Percentiles rank a stretch among this genome's conserved stretches.
phyloP scores from a whole-genome alignment of 2,329 filamentous ascomycete genomes.

The Teratosphaeria gauchensis region DNA sequence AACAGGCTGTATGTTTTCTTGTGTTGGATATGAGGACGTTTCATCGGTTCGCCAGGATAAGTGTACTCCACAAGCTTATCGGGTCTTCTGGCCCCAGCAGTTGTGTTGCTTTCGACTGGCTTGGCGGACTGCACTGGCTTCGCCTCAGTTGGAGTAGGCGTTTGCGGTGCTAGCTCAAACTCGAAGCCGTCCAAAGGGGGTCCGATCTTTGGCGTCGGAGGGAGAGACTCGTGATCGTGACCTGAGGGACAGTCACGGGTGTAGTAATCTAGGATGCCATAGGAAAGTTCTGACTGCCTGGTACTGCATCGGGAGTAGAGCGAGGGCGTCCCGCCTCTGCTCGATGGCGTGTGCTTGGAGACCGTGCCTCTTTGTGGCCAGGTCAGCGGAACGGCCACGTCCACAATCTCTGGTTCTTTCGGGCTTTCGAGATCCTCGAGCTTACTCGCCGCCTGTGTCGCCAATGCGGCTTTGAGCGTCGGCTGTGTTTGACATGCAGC shows the following conservation, averaged over 20 bases:
- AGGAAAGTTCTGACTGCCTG: slow-evolving; percentile 20
- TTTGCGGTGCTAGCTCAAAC: slow-evolving; percentile 14
- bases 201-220: slow-evolving; percentile 13
- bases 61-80: slow-evolving; percentile 9
- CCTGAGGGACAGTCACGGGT: slow-evolving; percentile 14
- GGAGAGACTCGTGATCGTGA: slow-evolving; percentile 12
- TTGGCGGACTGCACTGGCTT: slow-evolving; percentile 6
- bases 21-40: slow-evolving; percentile 1
- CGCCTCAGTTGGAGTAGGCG: slow-evolving; percentile 1
- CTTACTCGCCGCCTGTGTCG: neutral
- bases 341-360: slow-evolving; percentile 1
- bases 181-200: slow-evolving; percentile 21
- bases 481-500: neutral
- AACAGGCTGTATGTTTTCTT: slow-evolving; percentile 20
- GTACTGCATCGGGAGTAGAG: slow-evolving; percentile 11
- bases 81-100: slow-evolving; percentile 6
- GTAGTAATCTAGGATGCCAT: slow-evolving; percentile 25
- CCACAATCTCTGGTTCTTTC: slow-evolving; percentile 17
- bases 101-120: slow-evolving; percentile 3
- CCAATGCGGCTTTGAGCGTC: neutral
- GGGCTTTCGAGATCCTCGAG: slow-evolving; percentile 2
- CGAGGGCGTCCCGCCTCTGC: slow-evolving; percentile 5
- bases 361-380: slow-evolving; percentile 10
- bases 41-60: slow-evolving; percentile 5
- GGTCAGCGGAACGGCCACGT: slow-evolving; percentile 8